These are phyloP conservation scores for Blastobotrys malaysiensis DNA, from an alignment of 1,139 yeast genomes.

Conservation along the genomic window DNA sequence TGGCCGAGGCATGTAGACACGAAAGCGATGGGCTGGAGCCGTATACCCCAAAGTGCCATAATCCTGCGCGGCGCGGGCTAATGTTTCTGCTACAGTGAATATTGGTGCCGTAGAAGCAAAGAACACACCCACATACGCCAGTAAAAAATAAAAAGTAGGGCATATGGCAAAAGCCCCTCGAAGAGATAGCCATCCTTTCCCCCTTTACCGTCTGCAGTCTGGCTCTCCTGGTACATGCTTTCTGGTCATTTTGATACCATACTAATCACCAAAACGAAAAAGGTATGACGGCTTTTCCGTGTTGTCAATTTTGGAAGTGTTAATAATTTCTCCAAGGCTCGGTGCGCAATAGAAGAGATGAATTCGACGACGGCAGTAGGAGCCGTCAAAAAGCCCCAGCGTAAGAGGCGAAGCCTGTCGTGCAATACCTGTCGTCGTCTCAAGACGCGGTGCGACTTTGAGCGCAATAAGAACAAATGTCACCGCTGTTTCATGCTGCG, in stretches of 20 bases:
- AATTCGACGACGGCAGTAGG: constrained; percentile 1
- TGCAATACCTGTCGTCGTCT: constrained; percentile 48
- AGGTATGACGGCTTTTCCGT: background rate
- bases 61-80: background rate
- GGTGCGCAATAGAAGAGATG: background rate
- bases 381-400: constrained; percentile 8
- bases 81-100: background rate
- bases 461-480: constrained; percentile 39
- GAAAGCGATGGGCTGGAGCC: too few relatives aligned
- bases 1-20: too few relatives aligned
- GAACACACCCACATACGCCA: background rate
- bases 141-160: background rate
- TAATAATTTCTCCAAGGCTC: background rate
- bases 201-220: background rate
- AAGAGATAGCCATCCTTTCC: background rate
- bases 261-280: too few relatives aligned
- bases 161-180: background rate
- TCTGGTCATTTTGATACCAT: too few relatives aligned
- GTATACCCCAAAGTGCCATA: too few relatives aligned
- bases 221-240: too few relatives aligned
- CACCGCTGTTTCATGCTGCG: constrained; percentile 45
- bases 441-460: constrained; percentile 50
- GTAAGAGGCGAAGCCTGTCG: constrained; percentile 42
- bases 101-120: background rate
- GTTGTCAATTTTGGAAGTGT: background rate